Conservation (phyloP, 2,329 filamentous ascomycete species). For the Didymellaceae sp. region DNA sequence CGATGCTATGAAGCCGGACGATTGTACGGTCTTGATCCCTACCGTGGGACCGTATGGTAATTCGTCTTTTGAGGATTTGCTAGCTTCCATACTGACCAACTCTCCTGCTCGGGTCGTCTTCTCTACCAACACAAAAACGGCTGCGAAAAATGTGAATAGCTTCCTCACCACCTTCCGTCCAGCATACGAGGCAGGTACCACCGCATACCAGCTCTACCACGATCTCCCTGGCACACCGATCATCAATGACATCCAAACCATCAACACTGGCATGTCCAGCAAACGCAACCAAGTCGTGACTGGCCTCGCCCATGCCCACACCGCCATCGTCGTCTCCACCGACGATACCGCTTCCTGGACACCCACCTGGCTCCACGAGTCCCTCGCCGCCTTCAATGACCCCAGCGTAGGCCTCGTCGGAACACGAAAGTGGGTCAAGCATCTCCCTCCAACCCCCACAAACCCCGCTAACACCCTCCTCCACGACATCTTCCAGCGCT, state of each 20-base stretch:
- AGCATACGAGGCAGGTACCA: constrained; percentile 1
- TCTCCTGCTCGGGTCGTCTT: constrained; percentile 26
- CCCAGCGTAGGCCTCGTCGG: constrained; percentile 31
- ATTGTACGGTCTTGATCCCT: constrained; percentile 31
- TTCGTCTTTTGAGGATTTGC: constrained; percentile 15
- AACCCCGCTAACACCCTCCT: background rate
- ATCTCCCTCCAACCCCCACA: background rate
- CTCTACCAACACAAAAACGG: constrained; percentile 17
- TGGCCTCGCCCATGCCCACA: constrained; percentile 16
- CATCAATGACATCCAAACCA: constrained; percentile 4
- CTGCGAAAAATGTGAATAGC: constrained; percentile 3
- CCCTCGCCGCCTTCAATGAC: constrained; percentile 28
- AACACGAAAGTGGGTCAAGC: constrained; percentile 34
- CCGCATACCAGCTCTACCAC: constrained; percentile 19
- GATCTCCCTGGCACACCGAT: background rate
- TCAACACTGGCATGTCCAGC: constrained; percentile 22
- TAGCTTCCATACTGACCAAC: constrained; percentile 22
- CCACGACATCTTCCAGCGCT: background rate
- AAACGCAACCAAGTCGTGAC: constrained; percentile 28
- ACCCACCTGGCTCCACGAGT: constrained; percentile 18
- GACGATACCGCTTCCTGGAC: constrained; percentile 34
- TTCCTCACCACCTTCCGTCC: background rate
- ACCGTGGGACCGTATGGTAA: constrained; percentile 26
- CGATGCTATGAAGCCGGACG: background rate
- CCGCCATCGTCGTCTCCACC: constrained; percentile 18